Evolutionary conservation across 1,139 yeast genomes (phyloP), one percentile per base, ranked within the genome.

Genomic region (Lizanozyma gosingica): DNA sequence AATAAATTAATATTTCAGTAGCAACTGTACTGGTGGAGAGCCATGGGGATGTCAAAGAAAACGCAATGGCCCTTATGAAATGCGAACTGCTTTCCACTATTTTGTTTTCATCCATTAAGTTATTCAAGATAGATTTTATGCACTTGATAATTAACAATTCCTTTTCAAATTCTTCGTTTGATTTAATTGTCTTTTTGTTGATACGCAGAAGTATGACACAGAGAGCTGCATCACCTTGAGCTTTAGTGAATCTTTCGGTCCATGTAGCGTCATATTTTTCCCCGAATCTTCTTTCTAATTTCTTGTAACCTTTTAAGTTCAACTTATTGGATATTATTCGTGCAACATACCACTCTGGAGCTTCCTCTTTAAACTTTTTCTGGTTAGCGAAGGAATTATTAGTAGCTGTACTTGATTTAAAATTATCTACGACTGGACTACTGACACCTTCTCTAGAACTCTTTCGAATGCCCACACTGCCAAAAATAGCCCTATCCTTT

Each of bases 171-270:
- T 69, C 74, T 33, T 68, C 73, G 44, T 70, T 68, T 35, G 65
- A 63, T 48, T 70, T 70, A 43, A 69, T 67, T 46, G 71, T 65
- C 47, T 67, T 67, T 44, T 60, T 66, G 46, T 66, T 67, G 34
- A 68, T 59, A 37, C 71, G 52, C 1, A 67, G 53, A 33, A 70
- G 59, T 14, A 65, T 58, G 4, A 67, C 73, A 1, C 71, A 59
- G 17, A 70, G 54, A 0, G 75, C 75, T 11, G 71, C 60, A 41
- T 69, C 75, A 17, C 75, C 76, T 47, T 70, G 74, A 2, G 64
- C 63, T 14, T 56, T 58, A 15, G 59, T 54, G 47, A 70, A 70
- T 6, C 49, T 51, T 35, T 51, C 54, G 3, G 60, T 52, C 73
- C 73, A 69, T n/a, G 46, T 40, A 11, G 50, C 52, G 1, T 60